Evolutionary conservation across 768 basidiomycete species (phyloP), one percentile per base, ranked within the genome.

Genomic region (Thelephora ganbajun): DNA sequence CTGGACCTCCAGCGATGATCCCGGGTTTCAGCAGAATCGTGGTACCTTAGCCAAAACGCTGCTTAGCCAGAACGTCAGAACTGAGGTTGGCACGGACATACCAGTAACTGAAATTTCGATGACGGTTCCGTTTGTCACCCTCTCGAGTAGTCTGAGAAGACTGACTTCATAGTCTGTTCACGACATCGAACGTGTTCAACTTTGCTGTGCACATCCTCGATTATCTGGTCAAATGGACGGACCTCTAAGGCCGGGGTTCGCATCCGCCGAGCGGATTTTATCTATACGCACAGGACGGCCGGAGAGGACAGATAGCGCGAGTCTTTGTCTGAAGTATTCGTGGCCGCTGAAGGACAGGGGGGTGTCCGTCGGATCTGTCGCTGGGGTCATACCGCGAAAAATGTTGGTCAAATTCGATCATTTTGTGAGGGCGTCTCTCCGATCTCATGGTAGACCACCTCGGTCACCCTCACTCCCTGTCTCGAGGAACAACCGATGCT

Each of bases 51-150:
- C 2, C 39, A 19, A 45, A 48, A 45, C 37, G 6, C 35, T 19
- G 4, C 9, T 30, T 9, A 30, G 20, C 37, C 16, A 9, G 5
- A 30, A 9, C 26, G 26, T 4, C 4, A 9, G 26, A 9, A 4
- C 26, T 9, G 26, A 30, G 26, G 26, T 9, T 30, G 26, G 26
- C 26, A 9, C 26, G 5, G 9, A 30, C 76, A 47, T 53, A 84
- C 92, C 94, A 18, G 96, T 98, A 6, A 93, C 83, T 2, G 91
- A 94, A 45, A 99, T 98, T 62, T 98, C 96, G 51, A 98, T 85
- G 23, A 88, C 66, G 5, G 88, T 88, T 2, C 94, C 96, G 71
- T 98, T 97, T 2, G 91, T 93, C 3, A 87, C 69, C 56, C 88
- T 90, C 61, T 97, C 93, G 33, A 97, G 57, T 13, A 98, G 65